Evolutionary conservation across 768 basidiomycete genomes (phyloP).

Genomic region (Pleurotus ostreatus): DNA sequence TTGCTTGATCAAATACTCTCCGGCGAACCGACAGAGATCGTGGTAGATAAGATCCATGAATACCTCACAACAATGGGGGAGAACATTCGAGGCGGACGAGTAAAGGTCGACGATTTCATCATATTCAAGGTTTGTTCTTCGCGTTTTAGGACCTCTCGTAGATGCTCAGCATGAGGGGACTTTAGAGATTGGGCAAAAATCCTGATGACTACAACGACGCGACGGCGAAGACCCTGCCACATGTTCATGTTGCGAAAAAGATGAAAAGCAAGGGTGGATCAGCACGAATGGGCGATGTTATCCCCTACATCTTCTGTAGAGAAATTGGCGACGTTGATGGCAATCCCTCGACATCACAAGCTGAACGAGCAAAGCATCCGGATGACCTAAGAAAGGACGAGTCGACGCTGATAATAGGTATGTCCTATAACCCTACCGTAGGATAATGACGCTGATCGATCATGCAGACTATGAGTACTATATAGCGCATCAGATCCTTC

Average conservation of each 20-base stretch:
- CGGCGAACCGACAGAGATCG: conserved; percentile 84
- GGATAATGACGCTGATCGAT: neutral
- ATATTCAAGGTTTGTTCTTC: conserved; percentile 75
- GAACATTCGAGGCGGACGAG: conserved; percentile 70
- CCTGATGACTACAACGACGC: conserved; percentile 93
- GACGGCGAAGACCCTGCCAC: conserved; percentile 81
- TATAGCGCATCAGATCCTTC: conserved; percentile 85
- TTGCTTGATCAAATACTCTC: conserved; percentile 89
- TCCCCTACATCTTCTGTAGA: conserved; percentile 89
- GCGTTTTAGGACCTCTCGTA: neutral
- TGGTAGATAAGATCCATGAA: conserved; percentile 90
- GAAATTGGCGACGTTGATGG: conserved; percentile 58
- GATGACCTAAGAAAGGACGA: conserved; percentile 80
- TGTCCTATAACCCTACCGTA: conserved; percentile 11
- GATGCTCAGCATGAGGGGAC: too few species aligned
- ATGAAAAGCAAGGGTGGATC: conserved; percentile 82
- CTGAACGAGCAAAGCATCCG: conserved; percentile 89
- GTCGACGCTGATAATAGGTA: conserved; percentile 71
- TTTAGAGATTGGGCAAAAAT: conserved; percentile 89
- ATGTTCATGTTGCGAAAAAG: conserved; percentile 92
- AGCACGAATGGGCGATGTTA: conserved; percentile 86
- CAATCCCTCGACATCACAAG: conserved; percentile 68
- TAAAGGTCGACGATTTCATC: conserved; percentile 91
- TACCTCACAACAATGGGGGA: conserved; percentile 77
- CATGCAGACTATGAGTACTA: conserved; percentile 85